Conservation (phyloP, 441 rosid species). For the Aleurites moluccanus region DNA sequence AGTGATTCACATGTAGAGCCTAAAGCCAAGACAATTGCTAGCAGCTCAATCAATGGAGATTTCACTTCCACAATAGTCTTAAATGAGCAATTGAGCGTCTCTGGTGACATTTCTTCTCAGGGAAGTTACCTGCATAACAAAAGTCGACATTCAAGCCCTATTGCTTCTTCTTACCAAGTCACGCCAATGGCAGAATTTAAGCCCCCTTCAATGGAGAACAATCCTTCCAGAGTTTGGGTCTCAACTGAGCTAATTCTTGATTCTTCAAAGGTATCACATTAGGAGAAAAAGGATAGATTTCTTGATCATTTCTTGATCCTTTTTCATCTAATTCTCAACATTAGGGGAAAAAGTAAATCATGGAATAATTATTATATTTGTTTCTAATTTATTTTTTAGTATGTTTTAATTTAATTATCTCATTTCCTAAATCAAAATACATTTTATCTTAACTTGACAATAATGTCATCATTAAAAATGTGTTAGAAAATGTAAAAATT, state of each 20-base stretch:
- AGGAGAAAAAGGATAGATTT: not conserved
- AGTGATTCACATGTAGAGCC: slow-evolving; percentile 35
- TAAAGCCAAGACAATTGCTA: slow-evolving; percentile 30
- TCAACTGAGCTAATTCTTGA: slow-evolving; percentile 67
- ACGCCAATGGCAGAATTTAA: slow-evolving; percentile 26
- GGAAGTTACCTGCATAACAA: slow-evolving; percentile 35
- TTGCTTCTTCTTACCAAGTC: no score
- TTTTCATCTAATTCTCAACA: no score
- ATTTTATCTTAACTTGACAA: no score
- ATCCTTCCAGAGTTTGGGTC: slow-evolving; percentile 44
- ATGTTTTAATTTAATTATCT: no score
- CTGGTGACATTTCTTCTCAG: slow-evolving; percentile 37
- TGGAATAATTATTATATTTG: not conserved
- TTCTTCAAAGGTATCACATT: slow-evolving; percentile 56
- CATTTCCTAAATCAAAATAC: no score
- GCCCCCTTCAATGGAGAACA: slow-evolving; percentile 33
- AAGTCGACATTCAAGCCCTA: slow-evolving; percentile 37
- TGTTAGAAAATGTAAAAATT: no score
- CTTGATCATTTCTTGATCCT: no score
- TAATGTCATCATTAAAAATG: no score
- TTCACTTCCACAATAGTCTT: slow-evolving; percentile 28
- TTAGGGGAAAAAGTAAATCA: no score
- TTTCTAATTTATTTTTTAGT: no score
- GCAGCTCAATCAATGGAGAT: slow-evolving; percentile 39
- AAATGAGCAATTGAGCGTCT: slow-evolving; percentile 40